Conservation (phyloP, 2,329 filamentous ascomycete genomes). For the Aspergillus tubingensis region DNA sequence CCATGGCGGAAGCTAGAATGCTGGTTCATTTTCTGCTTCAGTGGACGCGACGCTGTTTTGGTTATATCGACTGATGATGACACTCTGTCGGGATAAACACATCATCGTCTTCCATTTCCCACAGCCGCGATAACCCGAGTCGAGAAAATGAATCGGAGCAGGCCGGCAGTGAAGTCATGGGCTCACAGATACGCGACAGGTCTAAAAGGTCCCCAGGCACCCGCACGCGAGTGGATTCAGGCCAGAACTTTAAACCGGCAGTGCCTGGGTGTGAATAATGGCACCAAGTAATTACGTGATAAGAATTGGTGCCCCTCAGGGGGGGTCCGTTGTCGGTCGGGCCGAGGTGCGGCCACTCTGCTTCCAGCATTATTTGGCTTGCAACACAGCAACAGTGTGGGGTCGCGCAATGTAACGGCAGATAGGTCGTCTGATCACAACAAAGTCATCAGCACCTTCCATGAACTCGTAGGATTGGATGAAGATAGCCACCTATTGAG, state of each 20-base stretch:
- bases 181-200: neutral
- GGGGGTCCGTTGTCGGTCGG: neutral
- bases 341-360: constrained; percentile 1
- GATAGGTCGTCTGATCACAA: neutral
- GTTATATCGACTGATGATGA: neutral
- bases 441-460: neutral
- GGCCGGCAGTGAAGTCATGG: constrained; percentile 6
- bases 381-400: neutral
- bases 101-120: constrained; percentile 6
- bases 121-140: constrained; percentile 20
- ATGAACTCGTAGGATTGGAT: neutral
- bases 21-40: neutral
- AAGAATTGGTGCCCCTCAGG: neutral
- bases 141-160: constrained; percentile 18
- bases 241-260: neutral
- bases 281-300: constrained; percentile 4
- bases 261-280: neutral
- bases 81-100: neutral
- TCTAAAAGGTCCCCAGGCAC: constrained; percentile 5
- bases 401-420: neutral
- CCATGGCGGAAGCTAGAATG: constrained; percentile 10
- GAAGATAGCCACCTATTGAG: no score
- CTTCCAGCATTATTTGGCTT: neutral
- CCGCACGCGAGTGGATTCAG: neutral
- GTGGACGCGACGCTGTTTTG: neutral